These are phyloP conservation scores for Aaosphaeria arxii DNA, from an alignment of 2,329 filamentous ascomycete genomes.

Conservation along the genomic window DNA sequence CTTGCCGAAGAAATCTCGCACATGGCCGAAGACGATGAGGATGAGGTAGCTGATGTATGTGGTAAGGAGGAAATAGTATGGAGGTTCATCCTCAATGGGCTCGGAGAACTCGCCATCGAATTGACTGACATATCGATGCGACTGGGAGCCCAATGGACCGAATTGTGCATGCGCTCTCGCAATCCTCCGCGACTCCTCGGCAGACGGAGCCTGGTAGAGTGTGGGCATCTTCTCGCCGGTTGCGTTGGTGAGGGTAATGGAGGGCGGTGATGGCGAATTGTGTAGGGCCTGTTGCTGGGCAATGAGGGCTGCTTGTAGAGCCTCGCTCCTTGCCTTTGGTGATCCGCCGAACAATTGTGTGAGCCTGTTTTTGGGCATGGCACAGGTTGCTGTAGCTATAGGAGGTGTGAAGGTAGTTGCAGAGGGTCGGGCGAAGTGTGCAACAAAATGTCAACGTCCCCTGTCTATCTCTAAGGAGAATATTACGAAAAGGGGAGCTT, in stretches of 20 bases:
- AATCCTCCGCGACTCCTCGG: constrained; percentile 74
- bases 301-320: constrained; percentile 65
- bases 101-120: constrained; percentile 79
- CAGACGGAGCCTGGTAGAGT: constrained; percentile 83
- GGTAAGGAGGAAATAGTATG: constrained; percentile 94
- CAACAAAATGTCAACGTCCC: too few species aligned
- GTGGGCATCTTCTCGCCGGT: constrained; percentile 74
- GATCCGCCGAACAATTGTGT: constrained; percentile 81
- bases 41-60: constrained; percentile 98
- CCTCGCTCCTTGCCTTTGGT: constrained; percentile 66
- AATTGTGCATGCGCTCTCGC: constrained; percentile 86
- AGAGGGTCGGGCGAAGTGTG: too few species aligned
- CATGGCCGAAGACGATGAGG: constrained; percentile 90
- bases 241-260: constrained; percentile 86
- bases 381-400: background rate
- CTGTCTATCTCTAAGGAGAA: too few species aligned
- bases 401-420: background rate
- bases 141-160: constrained; percentile 74
- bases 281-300: constrained; percentile 58
- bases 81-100: constrained; percentile 89
- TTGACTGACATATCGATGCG: constrained; percentile 85
- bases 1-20: constrained; percentile 97
- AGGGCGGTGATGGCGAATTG: constrained; percentile 63
- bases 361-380: constrained; percentile 58
- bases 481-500: too few species aligned